A percentile compares a stretch with the other conserved stretches of the same genome.
Evolutionary conservation across 306 rosid species (phyloP).

Genomic region (Malus sylvestris): DNA sequence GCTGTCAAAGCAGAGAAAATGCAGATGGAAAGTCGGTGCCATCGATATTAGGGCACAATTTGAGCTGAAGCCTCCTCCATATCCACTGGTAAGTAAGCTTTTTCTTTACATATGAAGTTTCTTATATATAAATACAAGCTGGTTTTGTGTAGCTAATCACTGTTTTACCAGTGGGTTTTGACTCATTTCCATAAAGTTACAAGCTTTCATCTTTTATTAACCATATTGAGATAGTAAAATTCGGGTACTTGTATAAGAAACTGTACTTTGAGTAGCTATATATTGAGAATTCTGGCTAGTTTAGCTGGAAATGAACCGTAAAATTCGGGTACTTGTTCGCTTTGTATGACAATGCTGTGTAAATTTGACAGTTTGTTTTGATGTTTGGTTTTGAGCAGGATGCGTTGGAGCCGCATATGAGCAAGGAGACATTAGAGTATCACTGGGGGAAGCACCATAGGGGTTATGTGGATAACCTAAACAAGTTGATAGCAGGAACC

Average conservation of each 20-base stretch:
- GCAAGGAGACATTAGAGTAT: constrained; percentile 66
- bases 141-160: neutral
- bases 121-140: neutral
- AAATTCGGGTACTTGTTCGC: neutral
- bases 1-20: constrained; percentile 35
- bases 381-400: constrained; percentile 35
- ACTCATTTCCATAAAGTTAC: neutral
- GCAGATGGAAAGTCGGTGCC: constrained; percentile 27
- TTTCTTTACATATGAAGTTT: neutral
- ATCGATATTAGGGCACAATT: constrained; percentile 41
- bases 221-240: neutral
- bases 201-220: neutral
- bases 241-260: neutral
- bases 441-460: constrained; percentile 98
- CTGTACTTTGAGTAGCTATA: neutral
- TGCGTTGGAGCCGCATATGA: constrained; percentile 88
- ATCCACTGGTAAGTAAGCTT: constrained; percentile 53
- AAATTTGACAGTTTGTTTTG: neutral
- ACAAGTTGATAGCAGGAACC: constrained; percentile 74
- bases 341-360: constrained; percentile 1
- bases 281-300: neutral
- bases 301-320: neutral
- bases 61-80: constrained; percentile 85
- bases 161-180: too few species aligned
- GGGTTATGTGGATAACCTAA: constrained; percentile 73